Evolutionary conservation across 176 grass and related monocot genomes (phyloP).

Genomic region (Rhynchospora pubera): DNA sequence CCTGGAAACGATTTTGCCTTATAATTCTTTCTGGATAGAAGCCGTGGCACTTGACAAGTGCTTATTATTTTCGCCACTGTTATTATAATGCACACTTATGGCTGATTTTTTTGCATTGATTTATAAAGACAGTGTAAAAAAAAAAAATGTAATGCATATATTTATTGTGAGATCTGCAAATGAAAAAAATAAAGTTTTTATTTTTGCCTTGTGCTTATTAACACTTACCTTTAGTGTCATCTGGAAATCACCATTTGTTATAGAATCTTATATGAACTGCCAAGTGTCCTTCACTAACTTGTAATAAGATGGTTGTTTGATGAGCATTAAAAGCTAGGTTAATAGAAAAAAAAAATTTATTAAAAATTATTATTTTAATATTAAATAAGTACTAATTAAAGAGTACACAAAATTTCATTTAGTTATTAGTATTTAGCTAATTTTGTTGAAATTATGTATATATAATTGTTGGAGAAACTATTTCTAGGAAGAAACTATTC

Average conservation of each 20-base stretch:
- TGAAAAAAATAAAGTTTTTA: not conserved
- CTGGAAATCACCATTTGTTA: not conserved
- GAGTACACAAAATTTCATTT: no score
- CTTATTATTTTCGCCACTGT: not conserved
- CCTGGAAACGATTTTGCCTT: not conserved
- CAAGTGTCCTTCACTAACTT: no score
- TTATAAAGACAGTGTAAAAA: not conserved
- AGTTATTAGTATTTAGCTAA: no score
- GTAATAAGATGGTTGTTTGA: no score
- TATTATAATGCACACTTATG: not conserved
- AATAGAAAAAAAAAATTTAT: no score
- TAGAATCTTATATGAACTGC: no score
- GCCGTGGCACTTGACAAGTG: not conserved
- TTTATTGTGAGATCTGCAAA: not conserved
- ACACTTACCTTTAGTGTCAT: not conserved
- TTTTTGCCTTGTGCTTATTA: not conserved
- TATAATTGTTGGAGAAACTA: no score
- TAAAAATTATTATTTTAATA: no score
- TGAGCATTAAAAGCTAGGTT: no score
- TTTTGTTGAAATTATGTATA: no score
- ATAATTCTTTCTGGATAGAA: not conserved
- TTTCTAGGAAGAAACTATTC: no score
- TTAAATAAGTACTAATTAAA: no score
- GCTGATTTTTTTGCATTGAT: not conserved
- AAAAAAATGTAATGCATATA: not conserved